These are phyloP conservation scores for Aspergillus baeticus DNA, from an alignment of 495 filamentous ascomycete species.

Conservation along the genomic window DNA sequence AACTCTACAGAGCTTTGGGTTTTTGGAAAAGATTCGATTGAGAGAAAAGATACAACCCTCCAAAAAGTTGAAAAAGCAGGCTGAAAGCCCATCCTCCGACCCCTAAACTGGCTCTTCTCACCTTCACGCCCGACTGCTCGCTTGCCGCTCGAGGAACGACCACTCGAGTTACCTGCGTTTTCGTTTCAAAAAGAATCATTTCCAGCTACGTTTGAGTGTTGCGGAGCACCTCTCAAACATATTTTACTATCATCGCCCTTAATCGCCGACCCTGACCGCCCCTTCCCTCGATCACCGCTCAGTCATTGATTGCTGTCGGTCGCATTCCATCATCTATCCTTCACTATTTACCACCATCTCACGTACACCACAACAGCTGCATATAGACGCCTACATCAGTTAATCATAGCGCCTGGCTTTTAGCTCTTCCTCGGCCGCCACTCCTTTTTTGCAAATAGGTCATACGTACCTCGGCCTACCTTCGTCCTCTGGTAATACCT, in stretches of 20 bases:
- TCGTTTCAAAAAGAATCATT: conserved; percentile 25
- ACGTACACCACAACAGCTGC: conserved; percentile 10
- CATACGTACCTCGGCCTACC: neutral
- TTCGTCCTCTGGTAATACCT: conserved; percentile 12
- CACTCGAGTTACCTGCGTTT: conserved; percentile 17
- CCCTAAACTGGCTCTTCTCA: conserved; percentile 7
- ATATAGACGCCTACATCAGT: conserved; percentile 14
- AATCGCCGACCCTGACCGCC: conserved; percentile 13
- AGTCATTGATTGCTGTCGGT: conserved; percentile 19
- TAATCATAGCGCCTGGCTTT: conserved; percentile 14
- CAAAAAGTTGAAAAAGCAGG: conserved; percentile 16
- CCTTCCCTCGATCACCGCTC: conserved; percentile 6
- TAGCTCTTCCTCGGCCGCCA: conserved; percentile 17
- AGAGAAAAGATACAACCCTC: conserved; percentile 22
- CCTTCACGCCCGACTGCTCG: neutral
- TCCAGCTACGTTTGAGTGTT: conserved; percentile 33
- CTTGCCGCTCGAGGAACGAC: conserved; percentile 3
- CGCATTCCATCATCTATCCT: conserved; percentile 21
- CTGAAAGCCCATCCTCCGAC: conserved; percentile 2
- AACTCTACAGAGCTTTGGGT: neutral
- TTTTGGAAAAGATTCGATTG: conserved; percentile 8
- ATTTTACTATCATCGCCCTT: conserved; percentile 23
- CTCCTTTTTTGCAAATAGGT: conserved; percentile 16
- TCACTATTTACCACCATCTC: conserved; percentile 2
- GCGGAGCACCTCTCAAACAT: conserved; percentile 44